A percentile compares a stretch with the other conserved stretches of the same genome.
Conservation (phyloP, 768 basidiomycete species). For the Favolaschia claudopus region DNA sequence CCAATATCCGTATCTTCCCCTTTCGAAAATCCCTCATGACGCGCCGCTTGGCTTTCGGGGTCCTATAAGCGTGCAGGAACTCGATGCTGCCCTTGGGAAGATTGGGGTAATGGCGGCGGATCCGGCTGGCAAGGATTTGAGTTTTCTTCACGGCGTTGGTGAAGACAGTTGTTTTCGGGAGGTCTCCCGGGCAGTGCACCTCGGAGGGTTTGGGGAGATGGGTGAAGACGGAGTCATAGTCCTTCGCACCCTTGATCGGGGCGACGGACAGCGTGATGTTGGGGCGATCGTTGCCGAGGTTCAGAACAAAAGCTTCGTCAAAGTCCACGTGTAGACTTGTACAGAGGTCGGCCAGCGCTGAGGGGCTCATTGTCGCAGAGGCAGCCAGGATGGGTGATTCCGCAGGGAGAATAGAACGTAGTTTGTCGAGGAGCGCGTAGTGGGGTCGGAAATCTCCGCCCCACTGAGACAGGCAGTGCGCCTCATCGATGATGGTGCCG, state of each 20-base stretch:
- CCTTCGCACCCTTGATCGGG: constrained; percentile 28
- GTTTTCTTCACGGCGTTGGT: background rate
- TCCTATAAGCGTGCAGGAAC: constrained; percentile 34
- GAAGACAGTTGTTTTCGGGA: background rate
- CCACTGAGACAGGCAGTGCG: constrained; percentile 45
- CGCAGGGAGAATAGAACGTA: constrained; percentile 37
- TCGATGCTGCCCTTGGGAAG: constrained; percentile 16
- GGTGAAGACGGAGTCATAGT: constrained; percentile 33
- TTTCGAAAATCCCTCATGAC: constrained; percentile 32
- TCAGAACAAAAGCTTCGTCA: constrained; percentile 34
- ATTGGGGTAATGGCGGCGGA: background rate
- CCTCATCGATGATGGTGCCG: constrained; percentile 44
- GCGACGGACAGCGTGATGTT: constrained; percentile 41
- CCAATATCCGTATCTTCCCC: constrained; percentile 32
- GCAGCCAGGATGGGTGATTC: constrained; percentile 37
- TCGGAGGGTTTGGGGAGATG: constrained; percentile 1
- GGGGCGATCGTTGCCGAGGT: constrained; percentile 44
- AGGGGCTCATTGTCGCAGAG: constrained; percentile 42
- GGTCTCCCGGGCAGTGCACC: background rate
- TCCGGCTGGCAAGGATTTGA: background rate
- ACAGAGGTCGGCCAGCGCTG: constrained; percentile 33
- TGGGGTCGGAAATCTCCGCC: too few relatives aligned
- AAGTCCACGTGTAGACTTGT: constrained; percentile 31
- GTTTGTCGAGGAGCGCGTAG: constrained; percentile 36
- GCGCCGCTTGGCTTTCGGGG: constrained; percentile 22